Evolutionary conservation across 208 protist genomes (phyloP).

Genomic region (Zelonia costaricensis): DNA sequence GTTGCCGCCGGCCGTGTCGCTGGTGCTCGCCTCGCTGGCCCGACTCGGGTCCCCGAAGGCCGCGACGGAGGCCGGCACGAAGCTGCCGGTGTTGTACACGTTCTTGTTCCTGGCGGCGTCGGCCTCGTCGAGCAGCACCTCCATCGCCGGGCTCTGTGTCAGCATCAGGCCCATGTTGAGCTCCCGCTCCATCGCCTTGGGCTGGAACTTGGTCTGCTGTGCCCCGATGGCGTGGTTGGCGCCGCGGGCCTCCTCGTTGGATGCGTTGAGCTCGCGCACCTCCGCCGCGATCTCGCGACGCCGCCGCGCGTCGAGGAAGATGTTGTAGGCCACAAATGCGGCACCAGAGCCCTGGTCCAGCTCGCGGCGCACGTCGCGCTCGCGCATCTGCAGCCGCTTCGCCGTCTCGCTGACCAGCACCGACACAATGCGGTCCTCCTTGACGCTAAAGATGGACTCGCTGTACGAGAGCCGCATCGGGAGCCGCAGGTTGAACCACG

Average conservation of each 20-base stretch:
- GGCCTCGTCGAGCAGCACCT: conserved; percentile 67
- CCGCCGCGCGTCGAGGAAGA: conserved; percentile 72
- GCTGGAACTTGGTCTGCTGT: conserved; percentile 34
- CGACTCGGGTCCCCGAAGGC: conserved; percentile 19
- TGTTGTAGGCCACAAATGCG: conserved; percentile 86
- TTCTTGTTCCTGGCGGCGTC: conserved; percentile 77
- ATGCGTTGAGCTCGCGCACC: conserved; percentile 44
- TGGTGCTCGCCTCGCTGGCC: conserved; percentile 25
- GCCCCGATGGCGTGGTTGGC: conserved; percentile 17
- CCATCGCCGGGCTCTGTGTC: conserved; percentile 88
- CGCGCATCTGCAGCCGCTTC: conserved; percentile 50
- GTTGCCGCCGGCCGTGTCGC: conserved; percentile 5
- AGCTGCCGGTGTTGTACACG: conserved; percentile 75
- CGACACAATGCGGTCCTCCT: conserved; percentile 75
- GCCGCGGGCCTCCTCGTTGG: conserved; percentile 21
- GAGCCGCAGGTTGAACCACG: conserved; percentile 87
- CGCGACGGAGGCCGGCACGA: conserved; percentile 67
- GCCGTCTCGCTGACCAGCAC: conserved; percentile 65
- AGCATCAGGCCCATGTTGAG: conserved; percentile 87
- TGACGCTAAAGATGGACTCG: conserved; percentile 65
- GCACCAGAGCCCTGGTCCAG: conserved; percentile 61
- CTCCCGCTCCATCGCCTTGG: conserved; percentile 78
- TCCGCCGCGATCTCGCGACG: conserved; percentile 68
- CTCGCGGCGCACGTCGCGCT: conserved; percentile 67
- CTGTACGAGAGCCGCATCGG: conserved; percentile 80